phyloP scores from a whole-genome alignment of 176 grass and related monocot species.

The Pontederia paniculata region DNA sequence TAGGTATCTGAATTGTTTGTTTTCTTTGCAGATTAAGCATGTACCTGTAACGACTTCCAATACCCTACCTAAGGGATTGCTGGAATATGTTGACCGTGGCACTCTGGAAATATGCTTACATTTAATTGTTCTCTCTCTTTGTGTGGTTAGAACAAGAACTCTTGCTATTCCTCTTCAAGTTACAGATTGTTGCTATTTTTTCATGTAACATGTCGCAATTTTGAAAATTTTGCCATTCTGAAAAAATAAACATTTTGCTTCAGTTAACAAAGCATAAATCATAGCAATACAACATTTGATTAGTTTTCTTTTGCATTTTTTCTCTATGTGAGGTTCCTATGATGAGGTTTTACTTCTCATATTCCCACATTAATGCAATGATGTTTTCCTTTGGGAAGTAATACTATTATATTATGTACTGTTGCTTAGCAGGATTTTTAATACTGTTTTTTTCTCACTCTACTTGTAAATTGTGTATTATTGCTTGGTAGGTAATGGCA shows the following conservation, averaged over 20 bases:
- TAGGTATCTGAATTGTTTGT: conserved; percentile 12
- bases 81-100: conserved; percentile 72
- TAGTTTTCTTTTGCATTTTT: background rate
- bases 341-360: too few species aligned
- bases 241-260: background rate
- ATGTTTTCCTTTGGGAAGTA: too few species aligned
- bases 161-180: conserved; percentile 3
- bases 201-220: background rate
- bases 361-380: too few species aligned
- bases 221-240: background rate
- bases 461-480: background rate
- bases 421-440: background rate
- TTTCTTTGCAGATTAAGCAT: conserved; percentile 62
- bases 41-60: conserved; percentile 34
- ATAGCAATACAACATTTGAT: background rate
- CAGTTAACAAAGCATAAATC: background rate
- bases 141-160: conserved; percentile 43
- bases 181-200: background rate
- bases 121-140: conserved; percentile 78
- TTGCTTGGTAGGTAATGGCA: conserved; percentile 66
- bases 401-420: background rate
- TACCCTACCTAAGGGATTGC: conserved; percentile 67
- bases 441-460: background rate
- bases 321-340: too few species aligned
- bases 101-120: conserved; percentile 86